Base-by-base conservation (phyloP, 2,329 filamentous ascomycete genomes). In the Neocatenulostroma microsporum region DNA sequence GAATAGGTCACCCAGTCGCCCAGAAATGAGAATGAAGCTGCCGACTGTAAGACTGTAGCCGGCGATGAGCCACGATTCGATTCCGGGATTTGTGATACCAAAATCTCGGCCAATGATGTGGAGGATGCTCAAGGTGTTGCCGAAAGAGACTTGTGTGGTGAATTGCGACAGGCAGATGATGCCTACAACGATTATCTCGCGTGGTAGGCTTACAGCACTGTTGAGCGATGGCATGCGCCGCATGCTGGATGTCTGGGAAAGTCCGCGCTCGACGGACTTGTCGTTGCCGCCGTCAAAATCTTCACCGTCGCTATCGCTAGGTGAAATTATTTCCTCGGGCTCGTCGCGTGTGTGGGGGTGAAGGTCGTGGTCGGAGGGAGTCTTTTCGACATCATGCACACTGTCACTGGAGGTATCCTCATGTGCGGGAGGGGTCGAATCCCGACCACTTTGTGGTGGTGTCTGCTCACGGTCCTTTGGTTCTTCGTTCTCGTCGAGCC, bases 21-120 rank as follows among this genome's bases (percentile, higher is more conserved):
- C 64, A 11, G 60, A 58, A n/a, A 64, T 56, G 26, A 67, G 53
- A 38, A 68, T 66, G 44, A 67, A 66, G 7, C 62, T 66, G 15
- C 64, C 64, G 12, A 66, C 61, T 4, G 63, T 65, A 31, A 67
- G 48, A 35, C 54, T 56, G 53, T 64, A 68, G 7, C 53, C 62
- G 3, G 65, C 63, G 30, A 62, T 56, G 37, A 66, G 55, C 64
- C 64, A 68, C 11, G 41, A 66, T 58, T 57, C 15, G 67, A 56
- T 3, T 68, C 71, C 4, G 61, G 61, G 18, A 70, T 49, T 12
- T 69, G 41, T 11, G 65, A 69, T 62, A 63, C 71, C 1, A 72
- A 24, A 1, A 60, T 69, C 70, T 49, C 70, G 65, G 5, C 70
- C 70, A 41, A 74, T 72, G 35, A 67, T 56, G 30, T 68, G 61